These are phyloP conservation scores for Mycena indigotica DNA, from an alignment of 768 basidiomycete genomes.

Conservation along the genomic window DNA sequence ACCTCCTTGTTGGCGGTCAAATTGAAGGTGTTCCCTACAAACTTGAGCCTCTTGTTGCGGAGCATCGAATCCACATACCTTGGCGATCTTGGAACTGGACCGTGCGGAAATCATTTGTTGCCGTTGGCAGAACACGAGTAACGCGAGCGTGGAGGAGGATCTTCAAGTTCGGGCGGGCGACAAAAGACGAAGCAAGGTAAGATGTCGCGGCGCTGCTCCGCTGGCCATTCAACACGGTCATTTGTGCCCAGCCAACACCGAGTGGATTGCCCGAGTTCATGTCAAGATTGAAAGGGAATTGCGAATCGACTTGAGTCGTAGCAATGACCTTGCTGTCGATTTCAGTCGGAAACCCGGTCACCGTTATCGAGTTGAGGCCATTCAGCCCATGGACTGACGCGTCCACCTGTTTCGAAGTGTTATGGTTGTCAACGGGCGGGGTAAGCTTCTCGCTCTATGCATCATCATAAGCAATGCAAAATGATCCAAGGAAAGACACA, in stretches of 20 bases:
- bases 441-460: conserved; percentile 32
- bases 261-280: conserved; percentile 33
- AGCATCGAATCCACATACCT: background rate
- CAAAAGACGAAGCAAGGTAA: conserved; percentile 26
- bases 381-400: conserved; percentile 29
- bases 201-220: conserved; percentile 28
- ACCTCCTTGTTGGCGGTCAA: conserved; percentile 33
- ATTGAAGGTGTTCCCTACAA: background rate
- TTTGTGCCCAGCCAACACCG: conserved; percentile 31
- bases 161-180: conserved; percentile 25
- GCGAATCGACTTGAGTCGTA: conserved; percentile 24
- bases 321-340: conserved; percentile 26
- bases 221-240: conserved; percentile 23
- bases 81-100: conserved; percentile 17
- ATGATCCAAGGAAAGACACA: background rate
- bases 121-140: conserved; percentile 13
- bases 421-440: conserved; percentile 31
- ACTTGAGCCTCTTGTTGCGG: background rate
- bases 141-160: conserved; percentile 25
- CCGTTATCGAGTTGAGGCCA: conserved; percentile 30
- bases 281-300: conserved; percentile 35
- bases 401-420: conserved; percentile 31
- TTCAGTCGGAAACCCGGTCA: conserved; percentile 25
- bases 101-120: conserved; percentile 5
- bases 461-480: background rate